Conservation (phyloP, 2,329 filamentous ascomycete genomes). For the Trichothecium roseum region DNA sequence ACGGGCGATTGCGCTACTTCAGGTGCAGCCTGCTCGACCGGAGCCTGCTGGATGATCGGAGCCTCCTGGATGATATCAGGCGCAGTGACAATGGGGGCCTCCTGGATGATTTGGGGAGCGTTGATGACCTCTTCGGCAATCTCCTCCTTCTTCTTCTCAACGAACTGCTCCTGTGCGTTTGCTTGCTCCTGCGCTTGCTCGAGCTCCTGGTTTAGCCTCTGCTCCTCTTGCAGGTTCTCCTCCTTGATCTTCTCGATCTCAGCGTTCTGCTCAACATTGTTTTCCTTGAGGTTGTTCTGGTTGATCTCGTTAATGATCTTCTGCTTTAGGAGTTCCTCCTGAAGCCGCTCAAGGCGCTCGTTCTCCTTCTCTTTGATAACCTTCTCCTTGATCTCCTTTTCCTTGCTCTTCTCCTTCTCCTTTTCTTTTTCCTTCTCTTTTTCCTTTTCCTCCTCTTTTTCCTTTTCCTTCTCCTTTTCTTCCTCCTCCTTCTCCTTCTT, state of each 20-base stretch:
- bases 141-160: background rate
- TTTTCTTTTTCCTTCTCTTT: background rate
- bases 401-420: background rate
- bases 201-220: background rate
- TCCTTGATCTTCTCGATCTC: conserved; percentile 2
- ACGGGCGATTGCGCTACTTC: too few species aligned
- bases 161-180: too few species aligned
- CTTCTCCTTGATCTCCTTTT: conserved; percentile 1
- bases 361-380: too few species aligned
- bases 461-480: too few species aligned
- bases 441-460: too few species aligned
- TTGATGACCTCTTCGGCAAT: conserved; percentile 1
- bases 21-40: too few species aligned
- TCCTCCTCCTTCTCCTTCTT: background rate
- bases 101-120: background rate
- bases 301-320: conserved; percentile 1
- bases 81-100: background rate
- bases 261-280: background rate
- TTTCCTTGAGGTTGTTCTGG: background rate
- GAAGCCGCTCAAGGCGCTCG: background rate
- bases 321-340: background rate
- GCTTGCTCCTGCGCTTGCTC: too few species aligned
- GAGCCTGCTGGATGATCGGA: too few species aligned
- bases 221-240: background rate
- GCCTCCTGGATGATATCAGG: too few species aligned